Percentiles rank a stretch among this genome's conserved stretches.
These are phyloP conservation scores for Protostelium mycophagum DNA, from an alignment of 78 protist genomes.

Conservation along the genomic window DNA sequence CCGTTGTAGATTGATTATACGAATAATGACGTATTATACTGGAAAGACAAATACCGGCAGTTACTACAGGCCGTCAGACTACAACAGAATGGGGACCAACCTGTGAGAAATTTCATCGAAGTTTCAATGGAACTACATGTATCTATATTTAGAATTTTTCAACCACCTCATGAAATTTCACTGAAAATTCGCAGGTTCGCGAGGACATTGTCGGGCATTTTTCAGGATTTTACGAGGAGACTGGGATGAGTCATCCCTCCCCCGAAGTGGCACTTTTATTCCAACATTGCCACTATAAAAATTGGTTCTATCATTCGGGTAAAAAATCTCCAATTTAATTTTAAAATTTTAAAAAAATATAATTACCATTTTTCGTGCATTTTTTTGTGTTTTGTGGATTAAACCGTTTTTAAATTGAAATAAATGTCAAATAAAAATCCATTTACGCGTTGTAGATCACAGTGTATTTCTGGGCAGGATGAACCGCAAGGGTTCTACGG, in stretches of 20 bases:
- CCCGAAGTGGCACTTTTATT: neutral
- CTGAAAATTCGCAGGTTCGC: neutral
- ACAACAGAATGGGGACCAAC: neutral
- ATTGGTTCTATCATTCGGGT: neutral
- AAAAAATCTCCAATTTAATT: no score
- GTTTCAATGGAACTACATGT: no score
- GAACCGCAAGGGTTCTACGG: neutral
- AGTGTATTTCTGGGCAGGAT: neutral
- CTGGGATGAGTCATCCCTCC: neutral
- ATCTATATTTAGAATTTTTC: no score
- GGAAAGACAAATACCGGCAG: neutral
- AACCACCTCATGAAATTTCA: neutral
- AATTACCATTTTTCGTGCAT: no score
- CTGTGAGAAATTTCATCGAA: neutral
- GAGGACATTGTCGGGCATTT: neutral
- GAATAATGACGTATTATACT: neutral
- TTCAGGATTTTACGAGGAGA: neutral
- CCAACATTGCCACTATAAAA: neutral
- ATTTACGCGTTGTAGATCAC: neutral
- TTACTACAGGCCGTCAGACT: neutral
- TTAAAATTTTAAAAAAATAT: no score
- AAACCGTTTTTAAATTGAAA: no score
- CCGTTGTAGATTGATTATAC: neutral
- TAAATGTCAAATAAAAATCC: neutral
- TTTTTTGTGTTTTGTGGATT: no score